A percentile compares a stretch with the other conserved stretches of the same genome.
These are phyloP conservation scores for Aegilops longissima DNA, from an alignment of 176 grass and related monocot species.

Conservation along the genomic window DNA sequence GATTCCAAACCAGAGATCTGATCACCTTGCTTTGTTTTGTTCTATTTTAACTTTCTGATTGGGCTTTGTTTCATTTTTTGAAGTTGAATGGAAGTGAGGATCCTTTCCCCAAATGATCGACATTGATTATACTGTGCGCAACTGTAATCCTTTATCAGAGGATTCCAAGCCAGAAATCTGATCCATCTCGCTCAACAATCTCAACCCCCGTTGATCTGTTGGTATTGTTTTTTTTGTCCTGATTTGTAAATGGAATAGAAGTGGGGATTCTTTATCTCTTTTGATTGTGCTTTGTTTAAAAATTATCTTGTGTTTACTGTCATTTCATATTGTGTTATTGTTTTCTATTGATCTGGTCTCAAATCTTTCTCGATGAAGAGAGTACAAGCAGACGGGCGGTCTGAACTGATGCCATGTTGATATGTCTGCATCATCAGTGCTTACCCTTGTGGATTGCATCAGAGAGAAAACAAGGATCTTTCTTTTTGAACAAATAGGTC, in stretches of 20 bases:
- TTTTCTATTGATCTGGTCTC: neutral
- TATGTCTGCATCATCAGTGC: conserved; percentile 62
- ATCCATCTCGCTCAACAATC: neutral
- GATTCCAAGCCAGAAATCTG: neutral
- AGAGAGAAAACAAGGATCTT: conserved; percentile 38
- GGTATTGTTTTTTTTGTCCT: neutral
- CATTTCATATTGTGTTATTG: neutral
- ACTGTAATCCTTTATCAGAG: neutral
- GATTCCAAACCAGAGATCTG: neutral
- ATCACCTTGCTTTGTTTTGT: too few species aligned
- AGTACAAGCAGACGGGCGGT: conserved; percentile 94
- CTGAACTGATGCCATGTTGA: conserved; percentile 99
- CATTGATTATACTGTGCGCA: neutral
- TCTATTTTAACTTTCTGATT: neutral
- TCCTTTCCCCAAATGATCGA: neutral
- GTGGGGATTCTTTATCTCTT: neutral
- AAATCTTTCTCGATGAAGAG: conserved; percentile 58
- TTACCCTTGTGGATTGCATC: conserved; percentile 42
- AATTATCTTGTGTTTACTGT: neutral
- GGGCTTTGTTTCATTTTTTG: neutral
- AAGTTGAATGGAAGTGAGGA: neutral
- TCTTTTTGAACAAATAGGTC: neutral
- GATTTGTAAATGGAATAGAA: neutral
- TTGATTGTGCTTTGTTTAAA: too few species aligned
- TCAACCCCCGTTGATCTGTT: neutral